These are phyloP conservation scores for Aphanomyces cochlioides DNA, from an alignment of 352 stramenopile species.

Conservation along the genomic window DNA sequence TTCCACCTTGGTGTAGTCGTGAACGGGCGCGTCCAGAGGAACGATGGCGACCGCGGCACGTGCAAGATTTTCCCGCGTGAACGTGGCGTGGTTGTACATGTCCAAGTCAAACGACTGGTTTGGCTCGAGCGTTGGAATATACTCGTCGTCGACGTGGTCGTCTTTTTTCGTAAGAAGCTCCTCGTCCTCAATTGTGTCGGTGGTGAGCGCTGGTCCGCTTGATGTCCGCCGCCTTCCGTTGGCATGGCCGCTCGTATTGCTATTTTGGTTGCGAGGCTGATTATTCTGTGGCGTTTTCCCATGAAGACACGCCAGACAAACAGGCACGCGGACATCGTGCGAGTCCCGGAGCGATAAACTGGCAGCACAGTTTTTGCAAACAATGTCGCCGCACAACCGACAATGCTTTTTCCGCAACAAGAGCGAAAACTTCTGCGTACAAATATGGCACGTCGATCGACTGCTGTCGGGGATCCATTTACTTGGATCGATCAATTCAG, in stretches of 20 bases:
- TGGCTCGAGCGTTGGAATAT: neutral
- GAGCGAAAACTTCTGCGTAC: slow-evolving; percentile 50
- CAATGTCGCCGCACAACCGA: slow-evolving; percentile 67
- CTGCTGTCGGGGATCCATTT: slow-evolving; percentile 84
- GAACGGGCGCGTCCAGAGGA: neutral
- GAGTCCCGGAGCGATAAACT: too few species aligned
- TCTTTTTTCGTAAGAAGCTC: neutral
- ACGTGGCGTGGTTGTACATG: neutral
- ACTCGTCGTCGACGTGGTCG: neutral
- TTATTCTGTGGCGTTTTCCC: too few species aligned
- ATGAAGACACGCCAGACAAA: neutral
- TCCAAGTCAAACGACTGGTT: slow-evolving; percentile 10
- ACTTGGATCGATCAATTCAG: neutral
- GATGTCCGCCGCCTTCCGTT: neutral
- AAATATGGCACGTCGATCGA: slow-evolving; percentile 80
- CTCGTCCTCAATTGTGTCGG: neutral
- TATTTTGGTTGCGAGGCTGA: too few species aligned
- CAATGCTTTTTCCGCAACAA: slow-evolving; percentile 58
- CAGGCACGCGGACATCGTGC: neutral
- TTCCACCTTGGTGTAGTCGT: neutral
- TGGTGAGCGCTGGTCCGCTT: neutral
- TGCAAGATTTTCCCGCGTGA: neutral
- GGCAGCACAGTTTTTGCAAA: slow-evolving; percentile 51
- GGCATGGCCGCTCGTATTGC: too few species aligned
- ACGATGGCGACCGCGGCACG: neutral